These are phyloP conservation scores for Kwoniella dejecticola DNA, from an alignment of 768 basidiomycete species.

Conservation along the genomic window DNA sequence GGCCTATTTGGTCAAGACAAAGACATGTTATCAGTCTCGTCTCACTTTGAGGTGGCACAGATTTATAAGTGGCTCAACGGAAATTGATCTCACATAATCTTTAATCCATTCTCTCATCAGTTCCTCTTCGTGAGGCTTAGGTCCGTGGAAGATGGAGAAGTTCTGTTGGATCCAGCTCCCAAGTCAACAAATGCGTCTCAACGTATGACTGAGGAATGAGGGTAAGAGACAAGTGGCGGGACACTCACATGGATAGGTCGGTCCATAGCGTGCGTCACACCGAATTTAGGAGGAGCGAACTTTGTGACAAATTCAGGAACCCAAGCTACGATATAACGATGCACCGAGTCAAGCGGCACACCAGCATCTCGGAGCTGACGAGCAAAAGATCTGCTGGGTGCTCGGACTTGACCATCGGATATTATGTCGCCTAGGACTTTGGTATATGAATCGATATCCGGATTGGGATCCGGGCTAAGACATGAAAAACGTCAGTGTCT, in stretches of 20 bases:
- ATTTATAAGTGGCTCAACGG: neutral
- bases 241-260: constrained; percentile 16
- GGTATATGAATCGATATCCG: constrained; percentile 12
- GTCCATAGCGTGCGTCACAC: constrained; percentile 19
- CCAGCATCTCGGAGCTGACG: constrained; percentile 14
- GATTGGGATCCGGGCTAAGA: constrained; percentile 11
- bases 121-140: constrained; percentile 5
- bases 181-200: too few relatives aligned
- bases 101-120: constrained; percentile 20
- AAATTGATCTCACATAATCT: constrained; percentile 16
- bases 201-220: too few relatives aligned
- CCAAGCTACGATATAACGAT: constrained; percentile 24
- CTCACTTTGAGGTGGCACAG: too few relatives aligned
- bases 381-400: constrained; percentile 17
- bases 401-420: constrained; percentile 26
- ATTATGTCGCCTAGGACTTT: constrained; percentile 23
- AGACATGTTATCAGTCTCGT: too few relatives aligned
- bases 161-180: too few relatives aligned
- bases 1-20: constrained; percentile 2
- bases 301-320: constrained; percentile 13
- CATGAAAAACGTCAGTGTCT: too few relatives aligned
- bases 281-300: constrained; percentile 12
- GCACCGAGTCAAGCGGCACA: constrained; percentile 16
- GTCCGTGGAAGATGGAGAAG: constrained; percentile 17
- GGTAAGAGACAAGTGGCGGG: neutral